Conservation (phyloP, 805 yeast species). For the Scheffersomyces stipitis region DNA sequence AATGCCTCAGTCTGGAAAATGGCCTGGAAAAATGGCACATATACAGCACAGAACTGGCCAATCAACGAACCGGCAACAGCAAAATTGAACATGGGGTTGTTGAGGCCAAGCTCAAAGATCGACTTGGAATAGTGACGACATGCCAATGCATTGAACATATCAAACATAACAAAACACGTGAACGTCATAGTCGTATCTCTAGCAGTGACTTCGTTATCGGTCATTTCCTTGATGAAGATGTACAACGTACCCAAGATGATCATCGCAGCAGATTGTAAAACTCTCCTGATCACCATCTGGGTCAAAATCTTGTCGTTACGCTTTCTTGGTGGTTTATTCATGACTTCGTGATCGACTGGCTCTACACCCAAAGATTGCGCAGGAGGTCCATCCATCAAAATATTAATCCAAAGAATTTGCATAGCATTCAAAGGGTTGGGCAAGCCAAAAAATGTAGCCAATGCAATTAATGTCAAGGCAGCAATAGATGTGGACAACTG, state of each 20-base stretch:
- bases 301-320: slow-evolving; percentile 86
- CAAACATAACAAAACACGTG: slow-evolving; percentile 93
- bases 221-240: slow-evolving; percentile 84
- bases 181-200: slow-evolving; percentile 99
- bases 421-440: slow-evolving; percentile 96
- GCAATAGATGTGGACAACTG: slow-evolving; percentile 96
- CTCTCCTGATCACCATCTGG: slow-evolving; percentile 61
- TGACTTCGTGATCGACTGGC: slow-evolving; percentile 93
- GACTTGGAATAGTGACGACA: slow-evolving; percentile 89
- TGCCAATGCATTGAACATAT: slow-evolving; percentile 93
- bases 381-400: slow-evolving; percentile 98
- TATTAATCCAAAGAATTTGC: slow-evolving; percentile 98
- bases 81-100: slow-evolving; percentile 86
- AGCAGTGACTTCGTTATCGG: slow-evolving; percentile 76
- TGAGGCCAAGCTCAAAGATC: slow-evolving; percentile 75
- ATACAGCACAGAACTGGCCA: slow-evolving; percentile 92
- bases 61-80: slow-evolving; percentile 86
- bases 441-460: slow-evolving; percentile 80
- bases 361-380: slow-evolving; percentile 97
- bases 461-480: slow-evolving; percentile 84
- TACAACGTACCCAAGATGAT: slow-evolving; percentile 84
- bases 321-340: slow-evolving; percentile 94
- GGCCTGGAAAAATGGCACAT: slow-evolving; percentile 87
- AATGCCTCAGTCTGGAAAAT: slow-evolving; percentile 95
- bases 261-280: slow-evolving; percentile 72